Evolutionary conservation across 2,329 filamentous ascomycete genomes (phyloP).

Genomic region (Colletotrichum somersetense): DNA sequence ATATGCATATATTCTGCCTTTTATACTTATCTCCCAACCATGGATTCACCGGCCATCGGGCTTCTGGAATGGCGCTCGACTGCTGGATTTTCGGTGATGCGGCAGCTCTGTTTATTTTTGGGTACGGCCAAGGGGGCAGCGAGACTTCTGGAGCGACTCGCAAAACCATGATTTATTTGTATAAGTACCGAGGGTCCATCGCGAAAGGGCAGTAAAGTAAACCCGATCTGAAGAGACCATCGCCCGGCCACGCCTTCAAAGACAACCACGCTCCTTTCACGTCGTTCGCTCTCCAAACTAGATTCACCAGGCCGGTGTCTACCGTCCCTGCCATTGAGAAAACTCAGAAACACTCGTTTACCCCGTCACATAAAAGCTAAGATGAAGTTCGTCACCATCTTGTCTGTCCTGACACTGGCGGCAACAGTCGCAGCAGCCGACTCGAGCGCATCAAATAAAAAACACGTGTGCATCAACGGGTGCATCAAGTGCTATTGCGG

Average conservation of each 20-base stretch:
- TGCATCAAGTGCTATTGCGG: constrained; percentile 19
- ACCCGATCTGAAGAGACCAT: not conserved
- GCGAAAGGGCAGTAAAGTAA: not conserved
- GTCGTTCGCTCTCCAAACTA: not conserved
- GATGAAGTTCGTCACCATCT: not conserved
- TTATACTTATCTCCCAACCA: not conserved
- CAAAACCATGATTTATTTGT: no score
- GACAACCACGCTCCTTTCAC: no score
- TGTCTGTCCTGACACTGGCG: not conserved
- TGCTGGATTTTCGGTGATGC: no score
- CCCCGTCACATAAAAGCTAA: not conserved
- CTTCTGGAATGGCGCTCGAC: not conserved
- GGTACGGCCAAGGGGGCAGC: no score
- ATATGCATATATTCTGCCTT: not conserved
- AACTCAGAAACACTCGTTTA: not conserved
- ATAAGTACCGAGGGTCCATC: not conserved
- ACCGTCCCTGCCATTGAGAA: not conserved
- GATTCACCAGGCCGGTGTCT: not conserved
- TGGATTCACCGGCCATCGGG: not conserved
- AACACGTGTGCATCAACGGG: not conserved
- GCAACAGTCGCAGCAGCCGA: no score
- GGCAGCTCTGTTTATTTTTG: no score
- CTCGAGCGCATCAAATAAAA: no score
- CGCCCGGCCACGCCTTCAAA: not conserved
- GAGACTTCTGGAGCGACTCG: not conserved